Evolutionary conservation across 2,329 filamentous ascomycete species (phyloP), one percentile per base, ranked within the genome.

Genomic region (Lachnellula suecica): DNA sequence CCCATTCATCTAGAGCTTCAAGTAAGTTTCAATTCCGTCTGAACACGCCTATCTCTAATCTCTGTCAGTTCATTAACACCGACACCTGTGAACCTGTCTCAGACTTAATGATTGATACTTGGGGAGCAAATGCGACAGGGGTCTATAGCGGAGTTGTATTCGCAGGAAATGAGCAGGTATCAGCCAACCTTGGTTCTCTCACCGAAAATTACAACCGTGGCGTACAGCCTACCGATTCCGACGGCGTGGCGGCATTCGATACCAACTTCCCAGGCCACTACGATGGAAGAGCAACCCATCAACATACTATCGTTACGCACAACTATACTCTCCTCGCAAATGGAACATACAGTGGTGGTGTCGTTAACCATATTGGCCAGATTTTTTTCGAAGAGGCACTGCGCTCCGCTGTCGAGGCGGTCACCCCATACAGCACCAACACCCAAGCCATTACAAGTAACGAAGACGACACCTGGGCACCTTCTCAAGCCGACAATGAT

Each of bases 331-430:
- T 66, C 23, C 56, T 63, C 34, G 41, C 63, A 19, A 77, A 77
- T 63, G 60, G 78, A 62, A 79, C 77, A 49, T 79, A 81, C 56
- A 67, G 69, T 37, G 78, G 74, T 54, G 72, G 73, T 15, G 72
- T 69, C 46, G 74, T 80, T 52, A 76, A 78, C 7, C 83, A 87
- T 68, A 74, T 86, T 35, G 83, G 84, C 17, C 84, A 88, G 65
- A 63, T 84, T 46, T 87, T 83, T 74, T 83, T 84, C 65, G 82
- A 86, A 65, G 78, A 85, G 64, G 71, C 74, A 56, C 75, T 87
- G 9, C 76, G 82, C 58, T 60, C 61, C 23, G 57, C 71, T 35
- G 79, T 86, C 49, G 77, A 83, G 55, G 65, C 66, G 9, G 71
- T 68, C 1, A 53, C 63, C 0, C 77, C 79, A 0, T 82, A 82